These are phyloP conservation scores for Ceratobasidium sp. DNA, from an alignment of 1,284 basidiomycete species.

Conservation along the genomic window DNA sequence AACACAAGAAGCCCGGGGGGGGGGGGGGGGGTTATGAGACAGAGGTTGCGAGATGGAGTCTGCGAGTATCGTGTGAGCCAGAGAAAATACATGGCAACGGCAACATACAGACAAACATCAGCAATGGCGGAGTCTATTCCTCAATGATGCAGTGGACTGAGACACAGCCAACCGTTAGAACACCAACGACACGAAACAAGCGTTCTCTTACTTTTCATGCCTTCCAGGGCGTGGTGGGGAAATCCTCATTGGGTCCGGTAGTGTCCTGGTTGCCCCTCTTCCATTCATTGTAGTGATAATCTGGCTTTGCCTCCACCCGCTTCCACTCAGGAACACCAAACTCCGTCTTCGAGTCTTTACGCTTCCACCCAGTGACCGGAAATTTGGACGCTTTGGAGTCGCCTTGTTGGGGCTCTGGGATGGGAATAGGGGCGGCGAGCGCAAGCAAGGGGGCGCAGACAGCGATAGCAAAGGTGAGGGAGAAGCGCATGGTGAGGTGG, in stretches of 20 bases:
- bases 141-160: no score
- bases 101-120: no score
- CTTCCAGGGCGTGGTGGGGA: no score
- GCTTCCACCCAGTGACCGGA: not conserved
- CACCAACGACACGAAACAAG: no score
- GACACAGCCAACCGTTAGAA: no score
- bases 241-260: no score
- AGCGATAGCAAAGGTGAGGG: not conserved
- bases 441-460: constrained; percentile 11
- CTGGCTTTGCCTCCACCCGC: no score
- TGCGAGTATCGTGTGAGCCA: not conserved
- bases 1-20: constrained; percentile 4
- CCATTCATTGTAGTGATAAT: not conserved
- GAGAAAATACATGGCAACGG: no score
- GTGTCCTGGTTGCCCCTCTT: constrained; percentile 27
- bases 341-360: not conserved
- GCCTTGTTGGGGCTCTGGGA: not conserved
- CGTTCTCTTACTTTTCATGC: no score
- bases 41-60: not conserved
- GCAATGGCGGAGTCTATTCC: no score
- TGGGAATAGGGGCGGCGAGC: constrained; percentile 20
- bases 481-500: constrained; percentile 32
- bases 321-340: not conserved
- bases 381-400: not conserved
- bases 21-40: no score